These are phyloP conservation scores for Sclerotiophoma versabilis DNA, from an alignment of 2,329 filamentous ascomycete species.

Conservation along the genomic window DNA sequence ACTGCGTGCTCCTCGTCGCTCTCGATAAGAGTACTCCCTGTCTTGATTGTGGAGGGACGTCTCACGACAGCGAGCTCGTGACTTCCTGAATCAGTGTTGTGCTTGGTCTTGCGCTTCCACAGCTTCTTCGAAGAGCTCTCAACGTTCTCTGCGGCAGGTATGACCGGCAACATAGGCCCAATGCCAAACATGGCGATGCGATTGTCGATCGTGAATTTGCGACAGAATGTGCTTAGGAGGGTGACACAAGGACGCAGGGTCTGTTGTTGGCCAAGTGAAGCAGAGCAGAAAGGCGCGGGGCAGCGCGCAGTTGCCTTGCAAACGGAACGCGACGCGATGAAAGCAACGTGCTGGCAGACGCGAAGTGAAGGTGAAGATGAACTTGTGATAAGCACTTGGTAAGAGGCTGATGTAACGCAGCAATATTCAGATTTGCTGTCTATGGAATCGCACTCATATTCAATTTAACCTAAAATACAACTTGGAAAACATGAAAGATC, in stretches of 20 bases:
- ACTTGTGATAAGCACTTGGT: not conserved
- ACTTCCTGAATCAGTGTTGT: not conserved
- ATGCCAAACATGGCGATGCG: conserved; percentile 9
- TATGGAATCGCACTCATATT: conserved; percentile 21
- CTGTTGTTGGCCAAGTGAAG: not conserved
- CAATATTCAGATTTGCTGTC: conserved; percentile 11
- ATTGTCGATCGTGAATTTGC: not conserved
- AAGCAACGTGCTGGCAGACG: not conserved
- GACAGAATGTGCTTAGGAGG: no score
- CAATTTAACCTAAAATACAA: conserved; percentile 25
- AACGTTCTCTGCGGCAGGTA: not conserved
- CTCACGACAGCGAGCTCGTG: not conserved
- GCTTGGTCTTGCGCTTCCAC: not conserved
- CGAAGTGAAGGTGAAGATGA: conserved; percentile 10
- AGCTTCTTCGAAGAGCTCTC: not conserved
- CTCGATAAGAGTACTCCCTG: conserved; percentile 4
- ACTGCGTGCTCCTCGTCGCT: not conserved
- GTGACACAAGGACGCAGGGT: no score
- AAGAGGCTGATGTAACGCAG: not conserved
- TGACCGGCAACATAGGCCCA: conserved; percentile 10
- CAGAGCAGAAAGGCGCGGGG: not conserved
- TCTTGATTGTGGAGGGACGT: not conserved
- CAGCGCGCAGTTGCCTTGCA: not conserved
- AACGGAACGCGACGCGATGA: not conserved
- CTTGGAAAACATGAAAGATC: conserved; percentile 14